These are phyloP conservation scores for Phylloporus rhodoxanthus DNA, from an alignment of 768 basidiomycete species.

Conservation along the genomic window DNA sequence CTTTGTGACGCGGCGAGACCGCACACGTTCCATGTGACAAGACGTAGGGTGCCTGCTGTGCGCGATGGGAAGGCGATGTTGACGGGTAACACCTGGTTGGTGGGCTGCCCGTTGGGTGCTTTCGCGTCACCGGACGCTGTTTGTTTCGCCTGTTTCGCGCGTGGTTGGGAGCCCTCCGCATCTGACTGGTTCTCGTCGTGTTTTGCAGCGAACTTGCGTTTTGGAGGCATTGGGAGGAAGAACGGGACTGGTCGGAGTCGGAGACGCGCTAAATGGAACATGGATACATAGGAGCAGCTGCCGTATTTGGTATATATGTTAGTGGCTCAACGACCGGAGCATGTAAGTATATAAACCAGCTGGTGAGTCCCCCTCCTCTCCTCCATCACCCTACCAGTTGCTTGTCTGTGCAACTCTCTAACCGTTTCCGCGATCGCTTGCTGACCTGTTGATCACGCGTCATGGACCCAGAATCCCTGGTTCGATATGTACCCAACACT, in stretches of 20 bases:
- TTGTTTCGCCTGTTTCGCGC: conserved; percentile 26
- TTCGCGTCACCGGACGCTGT: conserved; percentile 9
- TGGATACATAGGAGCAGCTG: not conserved
- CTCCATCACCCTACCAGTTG: too few species aligned
- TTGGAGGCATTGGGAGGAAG: conserved; percentile 26
- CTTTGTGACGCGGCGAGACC: conserved; percentile 70
- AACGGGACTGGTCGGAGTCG: not conserved
- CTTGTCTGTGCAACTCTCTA: too few species aligned
- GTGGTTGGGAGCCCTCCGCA: conserved; percentile 23
- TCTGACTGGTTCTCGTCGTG: conserved; percentile 30
- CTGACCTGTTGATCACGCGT: too few species aligned
- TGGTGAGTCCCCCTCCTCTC: too few species aligned
- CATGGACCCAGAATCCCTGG: too few species aligned
- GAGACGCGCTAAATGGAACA: not conserved
- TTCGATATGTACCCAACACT: too few species aligned
- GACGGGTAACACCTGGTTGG: conserved; percentile 66
- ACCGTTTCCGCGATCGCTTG: too few species aligned
- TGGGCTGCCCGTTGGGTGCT: conserved; percentile 53
- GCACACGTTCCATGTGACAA: conserved; percentile 78
- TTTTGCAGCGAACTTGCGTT: conserved; percentile 28
- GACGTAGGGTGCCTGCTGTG: conserved; percentile 40
- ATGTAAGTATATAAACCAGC: too few species aligned
- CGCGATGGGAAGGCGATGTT: conserved; percentile 53
- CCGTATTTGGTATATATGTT: not conserved
- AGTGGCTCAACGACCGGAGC: too few species aligned